phyloP scores from a whole-genome alignment of 208 protist genomes.

The Spongospora subterranea region DNA sequence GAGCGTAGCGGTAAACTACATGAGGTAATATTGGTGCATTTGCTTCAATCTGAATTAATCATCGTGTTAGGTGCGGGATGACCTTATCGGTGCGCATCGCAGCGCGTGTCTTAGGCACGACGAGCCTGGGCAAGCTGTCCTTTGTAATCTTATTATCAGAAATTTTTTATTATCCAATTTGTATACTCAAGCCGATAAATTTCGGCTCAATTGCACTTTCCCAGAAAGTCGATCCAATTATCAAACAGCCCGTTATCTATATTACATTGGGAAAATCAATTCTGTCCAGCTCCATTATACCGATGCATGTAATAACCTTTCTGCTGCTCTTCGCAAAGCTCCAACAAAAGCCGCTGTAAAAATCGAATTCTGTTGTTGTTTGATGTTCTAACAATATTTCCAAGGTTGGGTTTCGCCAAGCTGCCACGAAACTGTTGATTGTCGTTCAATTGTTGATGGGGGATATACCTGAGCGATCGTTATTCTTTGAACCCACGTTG shows the following conservation, averaged over 20 bases:
- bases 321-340: not conserved
- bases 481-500: conserved; percentile 56
- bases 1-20: not conserved
- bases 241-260: conserved; percentile 58
- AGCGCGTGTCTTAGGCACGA: conserved; percentile 57
- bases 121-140: conserved; percentile 59
- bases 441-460: conserved; percentile 62
- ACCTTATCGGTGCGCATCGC: conserved; percentile 55
- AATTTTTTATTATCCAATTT: conserved; percentile 60
- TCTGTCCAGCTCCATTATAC: conserved; percentile 62
- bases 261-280: conserved; percentile 62
- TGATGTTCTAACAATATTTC: too few species aligned
- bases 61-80: conserved; percentile 14
- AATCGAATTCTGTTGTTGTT: too few species aligned
- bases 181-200: conserved; percentile 61
- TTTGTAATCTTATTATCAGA: conserved; percentile 58
- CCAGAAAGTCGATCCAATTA: conserved; percentile 55
- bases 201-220: conserved; percentile 7
- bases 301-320: conserved; percentile 55
- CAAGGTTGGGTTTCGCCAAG: conserved; percentile 60
- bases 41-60: not conserved
- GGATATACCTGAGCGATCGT: conserved; percentile 57
- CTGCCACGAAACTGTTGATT: conserved; percentile 58
- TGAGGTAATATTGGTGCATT: not conserved
- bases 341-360: conserved; percentile 56